Base-by-base conservation (phyloP, 2,329 filamentous ascomycete genomes). In the Fusarium vanettenii region DNA sequence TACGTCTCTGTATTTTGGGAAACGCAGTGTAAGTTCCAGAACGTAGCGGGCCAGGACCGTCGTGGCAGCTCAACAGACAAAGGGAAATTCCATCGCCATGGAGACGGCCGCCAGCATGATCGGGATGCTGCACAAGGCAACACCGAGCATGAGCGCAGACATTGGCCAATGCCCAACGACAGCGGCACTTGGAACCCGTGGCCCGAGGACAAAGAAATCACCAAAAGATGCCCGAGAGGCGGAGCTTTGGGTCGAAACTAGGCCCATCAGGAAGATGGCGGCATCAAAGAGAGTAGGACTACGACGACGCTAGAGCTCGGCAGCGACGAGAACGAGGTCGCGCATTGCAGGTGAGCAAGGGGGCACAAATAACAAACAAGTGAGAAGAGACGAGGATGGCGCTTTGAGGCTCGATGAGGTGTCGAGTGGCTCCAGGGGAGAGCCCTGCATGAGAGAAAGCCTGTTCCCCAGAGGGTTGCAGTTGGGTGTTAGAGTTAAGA, bases 341-440 rank as follows among this genome's bases (percentile, higher is more conserved):
- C 25, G 29, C 11, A 29, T 63, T 45, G 18, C 64, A 62, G 37
- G 35, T 31, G 37, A 35, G 59, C 66, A 69, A 61, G 43, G 43
- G 37, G 22, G 59, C 37, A 25, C 43, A 52, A 52, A 59, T 59
- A 66, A 65, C 60, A 52, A 59, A 33, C 29, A 55, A 31, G 22
- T 55, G 62, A 45, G 22, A 61, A 33, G 41, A 41, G 59, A 64
- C 69, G 66, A 66, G 71, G 66, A 70, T 72, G 60, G 45, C 25
- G 57, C 48, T 48, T 71, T 76, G 70, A 77, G 74, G 74, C 74
- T 78, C 66, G 62, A 76, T 74, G 69, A 75, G 62, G 63, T 70
- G 74, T 65, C 66, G 59, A 61, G 55, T n/a, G 56, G 48, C 25
- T 64, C 25, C 73, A 75, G 70, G 75, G 75, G 69, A 67, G 52